These are phyloP conservation scores for Clonostachys solani DNA, from an alignment of 2,329 filamentous ascomycete genomes.

Conservation along the genomic window DNA sequence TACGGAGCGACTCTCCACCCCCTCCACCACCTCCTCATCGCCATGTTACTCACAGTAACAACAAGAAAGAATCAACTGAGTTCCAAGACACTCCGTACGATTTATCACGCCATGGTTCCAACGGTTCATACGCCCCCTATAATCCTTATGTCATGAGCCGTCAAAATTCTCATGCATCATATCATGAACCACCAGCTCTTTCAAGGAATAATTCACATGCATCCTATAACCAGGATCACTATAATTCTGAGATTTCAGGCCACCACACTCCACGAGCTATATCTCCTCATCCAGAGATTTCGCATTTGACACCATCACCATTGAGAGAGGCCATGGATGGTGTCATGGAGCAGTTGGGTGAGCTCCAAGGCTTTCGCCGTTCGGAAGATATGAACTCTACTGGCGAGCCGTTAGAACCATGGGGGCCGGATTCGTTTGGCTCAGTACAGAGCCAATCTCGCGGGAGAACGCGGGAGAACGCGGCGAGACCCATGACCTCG, in stretches of 20 bases:
- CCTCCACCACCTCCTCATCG: slow-evolving; percentile 84
- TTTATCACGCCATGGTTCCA: slow-evolving; percentile 24
- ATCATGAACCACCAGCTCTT: slow-evolving; percentile 13
- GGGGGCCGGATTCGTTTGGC: slow-evolving; percentile 87
- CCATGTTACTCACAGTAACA: slow-evolving; percentile 40
- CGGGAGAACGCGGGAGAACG: slow-evolving; percentile 14
- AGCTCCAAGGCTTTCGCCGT: slow-evolving; percentile 47
- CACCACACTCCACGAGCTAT: slow-evolving; percentile 46
- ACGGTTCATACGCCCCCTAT: slow-evolving; percentile 25
- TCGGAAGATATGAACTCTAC: neutral
- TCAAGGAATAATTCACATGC: slow-evolving; percentile 32
- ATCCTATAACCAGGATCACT: slow-evolving; percentile 19
- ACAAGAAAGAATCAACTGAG: slow-evolving; percentile 2
- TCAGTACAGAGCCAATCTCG: slow-evolving; percentile 30
- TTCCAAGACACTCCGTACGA: slow-evolving; percentile 2
- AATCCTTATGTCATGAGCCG: slow-evolving; percentile 20
- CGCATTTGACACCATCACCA: slow-evolving; percentile 80
- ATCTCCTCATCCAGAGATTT: slow-evolving; percentile 56
- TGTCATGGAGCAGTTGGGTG: slow-evolving; percentile 91
- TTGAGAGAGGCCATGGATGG: slow-evolving; percentile 95
- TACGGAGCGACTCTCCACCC: slow-evolving; percentile 57
- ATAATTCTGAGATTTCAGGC: slow-evolving; percentile 21
- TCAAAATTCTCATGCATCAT: slow-evolving; percentile 28
- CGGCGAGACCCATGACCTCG: slow-evolving; percentile 60
- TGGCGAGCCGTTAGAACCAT: slow-evolving; percentile 60